Evolutionary conservation across 2,329 filamentous ascomycete genomes (phyloP).

Genomic region (Xylaria hypoxylon): DNA sequence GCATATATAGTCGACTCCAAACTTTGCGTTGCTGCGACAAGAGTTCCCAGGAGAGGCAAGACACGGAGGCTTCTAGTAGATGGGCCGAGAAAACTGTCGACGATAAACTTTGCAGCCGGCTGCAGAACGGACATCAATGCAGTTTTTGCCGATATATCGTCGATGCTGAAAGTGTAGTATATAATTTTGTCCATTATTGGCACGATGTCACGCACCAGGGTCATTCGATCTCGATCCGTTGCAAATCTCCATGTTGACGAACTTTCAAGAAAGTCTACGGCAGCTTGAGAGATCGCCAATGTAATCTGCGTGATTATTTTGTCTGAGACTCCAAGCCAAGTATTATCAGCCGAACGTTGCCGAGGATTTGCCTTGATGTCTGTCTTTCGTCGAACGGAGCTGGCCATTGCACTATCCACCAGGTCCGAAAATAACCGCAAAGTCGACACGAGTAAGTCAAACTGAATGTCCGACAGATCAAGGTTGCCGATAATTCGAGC

Average conservation of each 20-base stretch:
- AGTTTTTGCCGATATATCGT: conserved; percentile 64
- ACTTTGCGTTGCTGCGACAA: conserved; percentile 71
- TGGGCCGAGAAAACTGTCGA: conserved; percentile 79
- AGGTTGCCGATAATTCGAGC: conserved; percentile 82
- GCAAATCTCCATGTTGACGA: conserved; percentile 87
- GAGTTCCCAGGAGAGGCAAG: conserved; percentile 78
- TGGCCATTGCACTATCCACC: conserved; percentile 78
- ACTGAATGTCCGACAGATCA: conserved; percentile 81
- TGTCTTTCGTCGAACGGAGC: conserved; percentile 74
- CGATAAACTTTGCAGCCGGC: conserved; percentile 78
- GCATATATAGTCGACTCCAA: conserved; percentile 73
- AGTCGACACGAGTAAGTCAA: conserved; percentile 80
- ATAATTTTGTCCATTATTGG: conserved; percentile 78
- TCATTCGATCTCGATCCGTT: conserved; percentile 72
- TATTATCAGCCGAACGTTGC: conserved; percentile 61
- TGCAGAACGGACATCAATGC: conserved; percentile 71
- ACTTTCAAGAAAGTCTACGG: conserved; percentile 87
- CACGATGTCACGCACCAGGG: conserved; percentile 76
- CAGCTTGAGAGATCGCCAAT: conserved; percentile 77
- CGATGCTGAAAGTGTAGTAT: conserved; percentile 78
- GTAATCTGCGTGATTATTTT: conserved; percentile 79
- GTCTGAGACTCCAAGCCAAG: conserved; percentile 80
- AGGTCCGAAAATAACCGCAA: conserved; percentile 79
- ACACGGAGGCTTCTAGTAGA: conserved; percentile 78
- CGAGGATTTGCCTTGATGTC: conserved; percentile 62